Base-by-base conservation (phyloP, 179 eudicot species). In the Dionaea muscipula region DNA sequence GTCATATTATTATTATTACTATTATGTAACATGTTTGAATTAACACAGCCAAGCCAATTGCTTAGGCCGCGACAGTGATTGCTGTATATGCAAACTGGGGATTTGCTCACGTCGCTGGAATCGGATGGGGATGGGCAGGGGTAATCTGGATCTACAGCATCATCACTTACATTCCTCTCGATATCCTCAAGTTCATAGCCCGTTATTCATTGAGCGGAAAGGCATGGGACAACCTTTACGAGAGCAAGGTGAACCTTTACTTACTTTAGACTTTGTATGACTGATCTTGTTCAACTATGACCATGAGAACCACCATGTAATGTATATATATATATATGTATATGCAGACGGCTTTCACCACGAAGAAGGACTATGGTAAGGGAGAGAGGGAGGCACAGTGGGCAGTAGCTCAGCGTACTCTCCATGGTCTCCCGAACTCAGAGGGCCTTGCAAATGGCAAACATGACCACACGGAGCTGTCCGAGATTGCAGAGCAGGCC, bases 51-150 rank as follows among this genome's bases (percentile, higher is more conserved):
- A 31, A 31, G 5, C 10, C 12, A 28, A 28, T 20, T 27, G 3
- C 14, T 24, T 2, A 75, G 80, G 56, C 72, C 37, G 93, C 93
- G 7, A 83, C 93, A 0, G 12, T 67, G 13, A 67, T 85, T 47
- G 84, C 94, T 14, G 94, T 78, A 31, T 82, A 82, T 45, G 94
- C 82, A 7, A 33, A 75, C 62, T 80, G 86, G 94, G 61, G 46
- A 5, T 85, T 85, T 46, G 84, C 86, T 7, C 60, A 78, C 59
- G 81, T 85, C 43, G 50, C 67, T 10, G 94, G 89, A 33, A 69
- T 80, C 20, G 89, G 94, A 36, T 85, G 94, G 94, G 75, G 79
- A 66, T 85, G 89, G 94, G 94, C 90, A 0, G 94, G 78, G 60
- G 82, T 67, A 3, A 80, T 82, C 24, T 85, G 94, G 94, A 23